A percentile compares a stretch with the other conserved stretches of the same genome.
phyloP scores from a whole-genome alignment of 345 rosid genomes.

The Cardamine resedifolia region DNA sequence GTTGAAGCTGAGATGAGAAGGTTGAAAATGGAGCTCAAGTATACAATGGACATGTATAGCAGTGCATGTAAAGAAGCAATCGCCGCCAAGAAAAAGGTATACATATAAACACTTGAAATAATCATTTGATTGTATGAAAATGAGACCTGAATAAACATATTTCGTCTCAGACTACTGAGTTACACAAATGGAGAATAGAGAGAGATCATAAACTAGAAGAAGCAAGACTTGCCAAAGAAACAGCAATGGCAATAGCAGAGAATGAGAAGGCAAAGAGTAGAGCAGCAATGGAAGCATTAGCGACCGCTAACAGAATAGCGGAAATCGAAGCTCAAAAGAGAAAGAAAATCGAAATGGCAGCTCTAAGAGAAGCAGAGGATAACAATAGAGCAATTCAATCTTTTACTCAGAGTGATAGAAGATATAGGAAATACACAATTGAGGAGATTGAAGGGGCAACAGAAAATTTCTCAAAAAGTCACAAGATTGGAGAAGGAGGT shows the following conservation, averaged over 20 bases:
- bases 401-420: conserved; percentile 10
- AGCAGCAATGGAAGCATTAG: conserved; percentile 39
- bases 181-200: conserved; percentile 30
- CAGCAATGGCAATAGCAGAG: conserved; percentile 37
- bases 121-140: too few species aligned
- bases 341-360: conserved; percentile 18
- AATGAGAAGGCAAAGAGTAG: conserved; percentile 37
- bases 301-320: conserved; percentile 24
- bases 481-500: conserved; percentile 37
- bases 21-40: conserved; percentile 35
- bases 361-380: background rate
- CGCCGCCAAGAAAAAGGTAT: too few species aligned
- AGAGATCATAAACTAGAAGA: conserved; percentile 27
- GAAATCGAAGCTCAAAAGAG: conserved; percentile 38
- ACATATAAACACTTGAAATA: too few species aligned
- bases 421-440: conserved; percentile 43
- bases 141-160: too few species aligned
- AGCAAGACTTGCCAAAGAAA: conserved; percentile 38
- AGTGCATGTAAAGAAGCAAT: too few species aligned
- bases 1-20: conserved; percentile 46
- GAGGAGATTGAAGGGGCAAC: conserved; percentile 53
- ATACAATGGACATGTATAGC: conserved; percentile 46
- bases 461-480: conserved; percentile 13
- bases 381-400: background rate
- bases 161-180: conserved; percentile 34